Percentiles rank a stretch among this genome's conserved stretches.
These are phyloP conservation scores for Talaromyces sp. DNA, from an alignment of 2,329 filamentous ascomycete species.

Conservation along the genomic window DNA sequence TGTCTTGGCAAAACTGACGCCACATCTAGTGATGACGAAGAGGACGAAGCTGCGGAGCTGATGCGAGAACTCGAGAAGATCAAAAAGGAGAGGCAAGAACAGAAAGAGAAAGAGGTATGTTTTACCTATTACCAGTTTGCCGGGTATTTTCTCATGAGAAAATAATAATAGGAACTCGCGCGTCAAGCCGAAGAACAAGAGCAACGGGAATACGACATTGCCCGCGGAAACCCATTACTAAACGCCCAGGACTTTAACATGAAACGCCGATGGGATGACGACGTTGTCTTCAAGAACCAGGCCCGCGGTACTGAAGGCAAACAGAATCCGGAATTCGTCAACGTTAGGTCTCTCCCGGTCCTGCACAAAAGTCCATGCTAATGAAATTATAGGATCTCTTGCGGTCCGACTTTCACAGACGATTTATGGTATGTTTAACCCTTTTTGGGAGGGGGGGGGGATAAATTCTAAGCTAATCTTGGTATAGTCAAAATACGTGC, in stretches of 20 bases:
- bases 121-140: conserved; percentile 3
- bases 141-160: conserved; percentile 1
- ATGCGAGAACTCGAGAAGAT: conserved; percentile 94
- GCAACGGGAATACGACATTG: conserved; percentile 80
- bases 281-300: conserved; percentile 99
- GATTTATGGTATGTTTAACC: conserved; percentile 70
- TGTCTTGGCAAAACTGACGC: conserved; percentile 16
- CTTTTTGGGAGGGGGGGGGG: background rate
- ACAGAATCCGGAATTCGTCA: conserved; percentile 93
- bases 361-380: conserved; percentile 7
- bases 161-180: conserved; percentile 62
- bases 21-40: conserved; percentile 59
- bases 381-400: conserved; percentile 62
- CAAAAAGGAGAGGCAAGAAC: conserved; percentile 76
- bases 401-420: conserved; percentile 93
- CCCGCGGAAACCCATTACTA: conserved; percentile 84
- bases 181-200: conserved; percentile 77
- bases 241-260: conserved; percentile 86
- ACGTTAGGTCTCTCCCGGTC: conserved; percentile 58
- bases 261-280: conserved; percentile 88
- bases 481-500: conserved; percentile 46
- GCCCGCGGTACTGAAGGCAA: conserved; percentile 90
- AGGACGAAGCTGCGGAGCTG: conserved; percentile 82
- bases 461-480: conserved; percentile 7
- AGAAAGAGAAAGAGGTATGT: conserved; percentile 66